phyloP scores from a whole-genome alignment of 768 basidiomycete genomes.

The Kwoniella sp. region DNA sequence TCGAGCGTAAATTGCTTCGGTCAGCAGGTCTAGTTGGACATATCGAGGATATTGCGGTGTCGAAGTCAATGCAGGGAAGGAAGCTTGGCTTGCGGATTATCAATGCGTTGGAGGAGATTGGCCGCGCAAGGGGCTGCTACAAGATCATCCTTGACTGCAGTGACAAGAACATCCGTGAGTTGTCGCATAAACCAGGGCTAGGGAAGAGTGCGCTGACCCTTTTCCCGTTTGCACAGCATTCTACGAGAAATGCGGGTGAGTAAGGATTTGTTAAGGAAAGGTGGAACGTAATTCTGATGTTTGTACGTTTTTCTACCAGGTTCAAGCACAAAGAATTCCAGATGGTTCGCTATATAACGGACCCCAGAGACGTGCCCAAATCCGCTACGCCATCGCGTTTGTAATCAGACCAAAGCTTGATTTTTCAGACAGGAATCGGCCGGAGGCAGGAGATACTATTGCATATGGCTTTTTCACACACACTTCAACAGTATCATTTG shows the following conservation, averaged over 20 bases:
- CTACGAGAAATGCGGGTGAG: slow-evolving; percentile 79
- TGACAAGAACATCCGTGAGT: slow-evolving; percentile 85
- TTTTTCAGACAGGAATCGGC: neutral
- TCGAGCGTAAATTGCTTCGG: slow-evolving; percentile 93
- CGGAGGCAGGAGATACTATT: neutral
- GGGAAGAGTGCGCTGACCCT: neutral
- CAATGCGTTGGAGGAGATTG: slow-evolving; percentile 78
- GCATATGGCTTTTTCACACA: neutral
- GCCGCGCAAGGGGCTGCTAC: slow-evolving; percentile 75
- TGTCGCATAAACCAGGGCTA: neutral
- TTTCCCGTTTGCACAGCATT: slow-evolving; percentile 65
- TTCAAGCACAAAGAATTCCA: slow-evolving; percentile 82
- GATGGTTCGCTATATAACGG: slow-evolving; percentile 65
- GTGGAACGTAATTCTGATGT: no score
- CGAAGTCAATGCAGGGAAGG: slow-evolving; percentile 82
- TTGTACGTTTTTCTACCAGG: no score
- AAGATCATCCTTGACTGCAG: slow-evolving; percentile 98
- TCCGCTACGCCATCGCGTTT: slow-evolving; percentile 14
- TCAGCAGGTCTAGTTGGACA: slow-evolving; percentile 85
- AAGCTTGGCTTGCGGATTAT: slow-evolving; percentile 87
- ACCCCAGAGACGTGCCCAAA: slow-evolving; percentile 23
- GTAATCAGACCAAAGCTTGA: neutral
- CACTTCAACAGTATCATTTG: neutral
- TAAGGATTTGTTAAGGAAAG: no score
- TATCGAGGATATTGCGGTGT: slow-evolving; percentile 96